phyloP scores from a whole-genome alignment of 2,329 filamentous ascomycete genomes.

The Hypoxylon sp. region DNA sequence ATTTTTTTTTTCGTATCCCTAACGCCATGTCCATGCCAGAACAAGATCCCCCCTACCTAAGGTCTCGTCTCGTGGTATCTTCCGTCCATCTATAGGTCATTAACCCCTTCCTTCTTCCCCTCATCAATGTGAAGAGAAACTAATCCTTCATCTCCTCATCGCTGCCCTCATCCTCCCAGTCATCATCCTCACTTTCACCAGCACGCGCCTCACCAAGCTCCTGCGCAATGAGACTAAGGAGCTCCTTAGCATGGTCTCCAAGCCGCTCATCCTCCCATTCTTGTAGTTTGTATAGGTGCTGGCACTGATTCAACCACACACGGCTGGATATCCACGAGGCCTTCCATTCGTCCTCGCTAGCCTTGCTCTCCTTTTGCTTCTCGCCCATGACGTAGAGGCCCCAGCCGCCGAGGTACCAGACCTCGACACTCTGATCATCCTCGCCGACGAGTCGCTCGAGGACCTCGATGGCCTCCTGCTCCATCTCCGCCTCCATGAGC shows the following conservation, averaged over 20 bases:
- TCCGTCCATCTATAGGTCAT: conserved; percentile 33
- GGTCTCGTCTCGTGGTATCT: conserved; percentile 41
- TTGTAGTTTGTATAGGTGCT: conserved; percentile 78
- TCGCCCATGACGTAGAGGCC: conserved; percentile 82
- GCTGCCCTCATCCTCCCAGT: conserved; percentile 56
- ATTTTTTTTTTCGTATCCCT: conserved; percentile 37
- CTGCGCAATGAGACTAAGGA: conserved; percentile 69
- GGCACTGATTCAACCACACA: conserved; percentile 82
- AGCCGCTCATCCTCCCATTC: conserved; percentile 88
- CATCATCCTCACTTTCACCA: conserved; percentile 64
- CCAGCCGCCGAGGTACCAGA: conserved; percentile 97
- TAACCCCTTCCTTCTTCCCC: conserved; percentile 5
- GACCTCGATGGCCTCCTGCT: conserved; percentile 84
- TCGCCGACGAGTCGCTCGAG: conserved; percentile 84
- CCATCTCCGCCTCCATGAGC: conserved; percentile 89
- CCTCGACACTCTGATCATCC: conserved; percentile 93
- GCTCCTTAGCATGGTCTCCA: conserved; percentile 76
- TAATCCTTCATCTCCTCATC: conserved; percentile 66
- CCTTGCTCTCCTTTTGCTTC: conserved; percentile 64
- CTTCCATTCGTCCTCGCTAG: conserved; percentile 60
- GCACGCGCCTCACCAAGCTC: conserved; percentile 69
- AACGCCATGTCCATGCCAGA: conserved; percentile 41
- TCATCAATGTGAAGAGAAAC: conserved; percentile 9
- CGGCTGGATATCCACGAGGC: conserved; percentile 76
- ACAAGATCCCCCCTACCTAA: conserved; percentile 32